These are phyloP conservation scores for Vigna radiata DNA, from an alignment of 306 rosid species.

Conservation along the genomic window DNA sequence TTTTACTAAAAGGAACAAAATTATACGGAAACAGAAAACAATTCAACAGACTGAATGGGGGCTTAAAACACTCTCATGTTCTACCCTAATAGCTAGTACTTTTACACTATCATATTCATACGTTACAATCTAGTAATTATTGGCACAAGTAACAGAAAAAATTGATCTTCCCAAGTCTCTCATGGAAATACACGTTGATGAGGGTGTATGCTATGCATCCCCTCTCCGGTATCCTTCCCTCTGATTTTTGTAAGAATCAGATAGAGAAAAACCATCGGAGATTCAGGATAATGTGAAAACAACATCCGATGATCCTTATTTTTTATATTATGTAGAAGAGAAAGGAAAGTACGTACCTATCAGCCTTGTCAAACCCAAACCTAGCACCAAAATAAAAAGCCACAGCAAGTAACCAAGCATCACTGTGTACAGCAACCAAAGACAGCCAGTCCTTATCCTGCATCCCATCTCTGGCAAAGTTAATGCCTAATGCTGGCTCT, in stretches of 20 bases:
- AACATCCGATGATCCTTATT: neutral
- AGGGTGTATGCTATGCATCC: neutral
- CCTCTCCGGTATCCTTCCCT: neutral
- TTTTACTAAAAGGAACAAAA: neutral
- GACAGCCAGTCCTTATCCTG: constrained; percentile 60
- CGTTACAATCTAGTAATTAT: neutral
- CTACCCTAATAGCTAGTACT: neutral
- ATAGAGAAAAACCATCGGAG: neutral
- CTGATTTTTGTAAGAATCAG: neutral
- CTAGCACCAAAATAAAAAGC: constrained; percentile 62
- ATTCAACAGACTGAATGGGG: neutral
- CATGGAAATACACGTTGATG: neutral
- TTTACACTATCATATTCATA: neutral
- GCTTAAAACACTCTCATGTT: neutral
- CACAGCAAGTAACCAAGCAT: constrained; percentile 59
- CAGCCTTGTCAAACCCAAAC: constrained; percentile 57
- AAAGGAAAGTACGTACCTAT: constrained; percentile 50
- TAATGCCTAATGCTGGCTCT: constrained; percentile 64
- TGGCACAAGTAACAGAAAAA: neutral
- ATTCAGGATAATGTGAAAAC: constrained; percentile 10
- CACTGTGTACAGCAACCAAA: constrained; percentile 64
- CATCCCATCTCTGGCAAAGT: constrained; percentile 69
- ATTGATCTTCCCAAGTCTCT: neutral
- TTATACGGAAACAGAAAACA: neutral
- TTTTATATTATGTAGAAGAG: neutral